Evolutionary conservation across 805 yeast species (phyloP).

Genomic region (Schizosaccharomyces japonicus): DNA sequence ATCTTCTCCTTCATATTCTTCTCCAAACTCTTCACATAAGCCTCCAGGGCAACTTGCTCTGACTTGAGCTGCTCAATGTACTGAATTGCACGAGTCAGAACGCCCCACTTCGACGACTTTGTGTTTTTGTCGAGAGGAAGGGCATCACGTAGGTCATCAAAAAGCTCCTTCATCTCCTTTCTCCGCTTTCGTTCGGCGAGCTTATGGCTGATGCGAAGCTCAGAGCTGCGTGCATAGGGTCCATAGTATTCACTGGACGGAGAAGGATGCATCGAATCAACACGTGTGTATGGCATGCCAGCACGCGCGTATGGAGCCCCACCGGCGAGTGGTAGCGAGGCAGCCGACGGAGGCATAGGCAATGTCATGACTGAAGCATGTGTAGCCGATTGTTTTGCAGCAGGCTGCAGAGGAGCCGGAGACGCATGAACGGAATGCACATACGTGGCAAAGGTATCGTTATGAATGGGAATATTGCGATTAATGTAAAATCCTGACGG

Average conservation of each 20-base stretch:
- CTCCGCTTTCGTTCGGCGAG: conserved; percentile 13
- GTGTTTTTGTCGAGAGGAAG: conserved; percentile 12
- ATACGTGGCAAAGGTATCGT: background rate
- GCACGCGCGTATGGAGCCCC: background rate
- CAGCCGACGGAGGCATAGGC: background rate
- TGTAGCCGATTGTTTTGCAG: background rate
- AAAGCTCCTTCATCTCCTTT: conserved; percentile 11
- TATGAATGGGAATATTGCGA: background rate
- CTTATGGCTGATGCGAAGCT: conserved; percentile 12
- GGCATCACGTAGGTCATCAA: conserved; percentile 10
- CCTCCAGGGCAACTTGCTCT: conserved; percentile 7
- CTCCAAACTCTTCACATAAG: conserved; percentile 7
- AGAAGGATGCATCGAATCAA: background rate
- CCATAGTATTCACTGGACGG: background rate
- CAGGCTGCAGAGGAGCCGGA: background rate
- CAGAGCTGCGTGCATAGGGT: conserved; percentile 12
- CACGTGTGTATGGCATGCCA: background rate
- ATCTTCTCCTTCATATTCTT: background rate
- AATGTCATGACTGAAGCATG: background rate
- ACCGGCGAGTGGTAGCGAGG: background rate
- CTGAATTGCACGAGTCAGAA: conserved; percentile 9
- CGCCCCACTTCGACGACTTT: conserved; percentile 12
- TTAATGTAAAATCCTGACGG: background rate
- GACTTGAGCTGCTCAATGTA: conserved; percentile 7
- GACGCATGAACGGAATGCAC: conserved; percentile 1